These are phyloP conservation scores for Suhomyces tanzawaensis DNA, from an alignment of 805 yeast species.

Conservation along the genomic window DNA sequence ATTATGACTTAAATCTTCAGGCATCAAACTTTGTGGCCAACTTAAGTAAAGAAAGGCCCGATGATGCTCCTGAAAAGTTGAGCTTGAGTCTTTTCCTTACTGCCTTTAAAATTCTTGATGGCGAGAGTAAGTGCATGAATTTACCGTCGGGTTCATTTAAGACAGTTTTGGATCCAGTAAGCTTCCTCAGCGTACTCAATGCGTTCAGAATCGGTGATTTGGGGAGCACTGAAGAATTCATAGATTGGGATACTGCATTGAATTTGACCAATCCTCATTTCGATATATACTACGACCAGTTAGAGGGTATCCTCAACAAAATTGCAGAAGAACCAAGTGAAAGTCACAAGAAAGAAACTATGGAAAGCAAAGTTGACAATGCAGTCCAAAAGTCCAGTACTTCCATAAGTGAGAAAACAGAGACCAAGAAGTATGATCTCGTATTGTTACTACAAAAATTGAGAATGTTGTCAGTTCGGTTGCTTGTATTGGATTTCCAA, in stretches of 20 bases:
- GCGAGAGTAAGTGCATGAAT: conserved; percentile 30
- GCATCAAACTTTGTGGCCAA: conserved; percentile 21
- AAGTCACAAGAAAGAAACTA: neutral
- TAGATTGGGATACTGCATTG: conserved; percentile 18
- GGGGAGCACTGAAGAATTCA: conserved; percentile 1
- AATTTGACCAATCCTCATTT: conserved; percentile 35
- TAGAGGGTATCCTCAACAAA: conserved; percentile 18
- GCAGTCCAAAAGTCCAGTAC: neutral
- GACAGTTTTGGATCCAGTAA: conserved; percentile 19
- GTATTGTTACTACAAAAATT: conserved; percentile 10
- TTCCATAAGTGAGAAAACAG: neutral
- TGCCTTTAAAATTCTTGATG: conserved; percentile 26
- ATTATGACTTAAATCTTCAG: conserved; percentile 15
- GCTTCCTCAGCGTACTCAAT: conserved; percentile 13
- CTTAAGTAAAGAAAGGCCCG: conserved; percentile 9
- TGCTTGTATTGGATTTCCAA: conserved; percentile 31
- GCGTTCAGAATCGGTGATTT: neutral
- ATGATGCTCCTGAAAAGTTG: conserved; percentile 2
- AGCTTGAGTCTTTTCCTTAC: conserved; percentile 25
- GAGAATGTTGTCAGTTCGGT: conserved; percentile 18
- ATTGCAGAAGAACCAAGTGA: neutral
- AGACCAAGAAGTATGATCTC: neutral
- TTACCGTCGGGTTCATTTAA: conserved; percentile 34
- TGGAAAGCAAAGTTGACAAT: neutral
- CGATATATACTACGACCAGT: conserved; percentile 38